Base-by-base conservation (phyloP, 106 monocot genomes). In the Amphibolis antarctica region DNA sequence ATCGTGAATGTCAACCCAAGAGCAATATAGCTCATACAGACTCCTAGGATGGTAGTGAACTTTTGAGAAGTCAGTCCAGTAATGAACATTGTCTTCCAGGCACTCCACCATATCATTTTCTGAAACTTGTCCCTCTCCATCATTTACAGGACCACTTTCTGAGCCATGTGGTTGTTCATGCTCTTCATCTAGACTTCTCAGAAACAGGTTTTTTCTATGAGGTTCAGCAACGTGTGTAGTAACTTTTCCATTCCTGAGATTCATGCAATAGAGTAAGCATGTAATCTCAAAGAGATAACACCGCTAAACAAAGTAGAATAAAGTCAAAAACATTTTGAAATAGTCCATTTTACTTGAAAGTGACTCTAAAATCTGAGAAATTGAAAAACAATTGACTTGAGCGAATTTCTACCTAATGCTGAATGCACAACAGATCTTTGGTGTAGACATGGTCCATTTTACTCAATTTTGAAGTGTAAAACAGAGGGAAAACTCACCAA, bases 61-160 rank as follows among this genome's bases (percentile, higher is more conserved):
- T 81, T 96, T 90, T 25, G 84, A 86, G 78, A 76, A 96, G 59
- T 96, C 96, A 36, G 96, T 90, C 96, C 96, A 96, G 66, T 69
- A 90, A 5, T 73, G 53, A 65, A 90, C 86, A 56, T 66, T 67
- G 58, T 67, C 85, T 65, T 90, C 86, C 46, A 96, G 80, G 69
- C 78, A 73, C 45, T 76, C 78, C 30, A 86, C 66, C 10, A 75
- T 71, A 31, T 84, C 90, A 64, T 76, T 90, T 70, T 96, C 86
- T 53, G 74, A 59, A 19, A 87, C 22, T 57, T 42, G 63, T 53
- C 29, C 20, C 59, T 59, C 58, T 55, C 58, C 5, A 69, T 51
- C 71, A 75, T 45, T 54, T 20, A 19, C 58, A 0, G 20, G 14
- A 66, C 13, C 19, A 43, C 7, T 44, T 44, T 53, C 42, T 50